phyloP scores from a whole-genome alignment of 2,329 filamentous ascomycete genomes.

The Sclerotiophoma versabilis region DNA sequence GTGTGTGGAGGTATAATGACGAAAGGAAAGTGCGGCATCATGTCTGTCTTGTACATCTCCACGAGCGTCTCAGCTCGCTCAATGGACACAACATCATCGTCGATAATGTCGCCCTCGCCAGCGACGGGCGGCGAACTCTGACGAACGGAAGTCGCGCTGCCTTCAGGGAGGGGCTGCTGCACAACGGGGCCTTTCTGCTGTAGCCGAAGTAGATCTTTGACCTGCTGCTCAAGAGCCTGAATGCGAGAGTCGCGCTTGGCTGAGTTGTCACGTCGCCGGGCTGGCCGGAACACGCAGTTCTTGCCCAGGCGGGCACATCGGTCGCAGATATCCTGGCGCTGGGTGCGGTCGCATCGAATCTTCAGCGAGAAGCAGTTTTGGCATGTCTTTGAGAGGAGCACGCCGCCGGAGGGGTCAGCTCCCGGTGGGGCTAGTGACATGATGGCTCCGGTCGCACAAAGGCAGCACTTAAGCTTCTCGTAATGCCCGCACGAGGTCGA shows the following conservation, averaged over 20 bases:
- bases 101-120: constrained; percentile 37
- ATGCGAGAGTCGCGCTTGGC: constrained; percentile 49
- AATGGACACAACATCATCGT: constrained; percentile 36
- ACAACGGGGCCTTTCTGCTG: constrained; percentile 25
- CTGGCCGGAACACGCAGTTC: constrained; percentile 47
- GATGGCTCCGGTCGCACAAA: constrained; percentile 6
- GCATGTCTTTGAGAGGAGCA: constrained; percentile 40
- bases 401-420: constrained; percentile 17
- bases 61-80: constrained; percentile 39
- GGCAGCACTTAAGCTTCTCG: constrained; percentile 1
- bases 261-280: constrained; percentile 46
- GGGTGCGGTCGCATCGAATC: constrained; percentile 41
- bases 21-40: constrained; percentile 51
- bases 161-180: constrained; percentile 33
- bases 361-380: constrained; percentile 44
- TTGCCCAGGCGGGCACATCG: constrained; percentile 48
- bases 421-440: constrained; percentile 24
- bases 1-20: constrained; percentile 39
- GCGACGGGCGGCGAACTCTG: constrained; percentile 18
- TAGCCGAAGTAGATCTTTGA: constrained; percentile 37
- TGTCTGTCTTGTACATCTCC: constrained; percentile 42
- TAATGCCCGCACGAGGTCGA: neutral
- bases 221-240: constrained; percentile 48
- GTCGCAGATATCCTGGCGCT: constrained; percentile 38
- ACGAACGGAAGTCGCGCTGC: constrained; percentile 10